Conservation (phyloP, 2,329 filamentous ascomycete species). For the Monosporascus cannonballus region DNA sequence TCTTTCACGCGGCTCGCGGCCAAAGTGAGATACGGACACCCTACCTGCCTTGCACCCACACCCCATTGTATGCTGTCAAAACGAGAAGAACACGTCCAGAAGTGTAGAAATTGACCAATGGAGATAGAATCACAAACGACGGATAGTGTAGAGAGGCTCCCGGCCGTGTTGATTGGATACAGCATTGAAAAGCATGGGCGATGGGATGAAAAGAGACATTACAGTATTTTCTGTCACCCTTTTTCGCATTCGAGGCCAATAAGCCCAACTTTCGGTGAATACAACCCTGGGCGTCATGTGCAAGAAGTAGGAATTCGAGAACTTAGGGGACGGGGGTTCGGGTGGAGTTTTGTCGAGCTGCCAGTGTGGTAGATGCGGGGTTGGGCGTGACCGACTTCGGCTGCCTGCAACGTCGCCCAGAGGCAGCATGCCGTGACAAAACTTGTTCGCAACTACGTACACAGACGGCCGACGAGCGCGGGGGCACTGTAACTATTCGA, state of each 20-base stretch:
- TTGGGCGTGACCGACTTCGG: not conserved
- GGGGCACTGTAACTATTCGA: too few relatives aligned
- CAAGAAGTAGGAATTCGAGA: not conserved
- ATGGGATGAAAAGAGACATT: not conserved
- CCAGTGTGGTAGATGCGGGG: not conserved
- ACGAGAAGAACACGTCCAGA: too few relatives aligned
- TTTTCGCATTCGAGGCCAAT: not conserved
- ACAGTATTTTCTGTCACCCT: not conserved
- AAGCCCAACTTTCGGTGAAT: not conserved
- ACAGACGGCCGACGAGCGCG: not conserved
- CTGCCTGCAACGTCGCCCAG: not conserved
- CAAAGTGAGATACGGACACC: not conserved
- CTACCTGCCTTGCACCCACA: not conserved
- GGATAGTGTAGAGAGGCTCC: too few relatives aligned
- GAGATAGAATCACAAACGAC: too few relatives aligned
- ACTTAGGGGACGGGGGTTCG: not conserved
- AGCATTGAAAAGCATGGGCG: not conserved
- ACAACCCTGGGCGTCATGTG: not conserved
- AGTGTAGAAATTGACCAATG: too few relatives aligned
- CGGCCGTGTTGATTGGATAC: not conserved
- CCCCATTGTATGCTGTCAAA: too few relatives aligned
- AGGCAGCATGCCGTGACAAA: not conserved
- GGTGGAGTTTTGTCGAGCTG: not conserved
- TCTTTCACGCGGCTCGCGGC: not conserved
- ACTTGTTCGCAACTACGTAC: too few relatives aligned